Evolutionary conservation across 2,329 filamentous ascomycete species (phyloP), one percentile per base, ranked within the genome.

Genomic region (Ascochyta viciae-villosae): DNA sequence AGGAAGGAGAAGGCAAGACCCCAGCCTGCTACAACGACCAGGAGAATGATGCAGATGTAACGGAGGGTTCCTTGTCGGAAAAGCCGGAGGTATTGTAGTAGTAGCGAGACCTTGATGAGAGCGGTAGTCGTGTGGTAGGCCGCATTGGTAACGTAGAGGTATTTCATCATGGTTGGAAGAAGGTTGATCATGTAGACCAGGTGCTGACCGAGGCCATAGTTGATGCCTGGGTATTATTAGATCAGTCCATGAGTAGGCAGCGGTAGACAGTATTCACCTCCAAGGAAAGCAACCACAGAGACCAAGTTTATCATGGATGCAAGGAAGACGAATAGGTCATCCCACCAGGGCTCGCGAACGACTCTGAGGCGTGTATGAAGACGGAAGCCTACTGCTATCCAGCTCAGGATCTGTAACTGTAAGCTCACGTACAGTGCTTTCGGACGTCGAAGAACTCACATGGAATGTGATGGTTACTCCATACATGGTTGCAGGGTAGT

Each of bases 51-150:
- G 31, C 58, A 64, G 15, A 64, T 33, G 8, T 29, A 61, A 24
- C 66, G 68, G 15, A 63, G 58, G 2, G 29, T 34, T 2, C 65
- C 66, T n/a, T 61, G 45, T 4, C 50, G 61, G 52, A 74, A 75
- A 1, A 75, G 39, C 23, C 73, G 62, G 9, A 74, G 59, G 44
- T 75, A 76, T 43, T 75, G 74, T 26, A 68, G 57, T 2, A 76
- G 64, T 10, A 76, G 58, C 2, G 74, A 73, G 19, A 75, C 33
- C 46, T 76, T 76, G 53, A 75, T 69, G 26, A 70, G 50, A 8
- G 61, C 63, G 3, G 73, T 67, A 1, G 68, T 71, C 7, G 63
- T 67, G 29, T 66, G 56, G 52, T 74, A 75, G 0, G 64, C 54
- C 9, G 64, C 66, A 23, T 65, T 69, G 16, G 64, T 60, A 6